Percentiles rank a stretch among this genome's conserved stretches.
These are phyloP conservation scores for Penicillium griseofulvum DNA, from an alignment of 2,329 filamentous ascomycete genomes.

Conservation along the genomic window DNA sequence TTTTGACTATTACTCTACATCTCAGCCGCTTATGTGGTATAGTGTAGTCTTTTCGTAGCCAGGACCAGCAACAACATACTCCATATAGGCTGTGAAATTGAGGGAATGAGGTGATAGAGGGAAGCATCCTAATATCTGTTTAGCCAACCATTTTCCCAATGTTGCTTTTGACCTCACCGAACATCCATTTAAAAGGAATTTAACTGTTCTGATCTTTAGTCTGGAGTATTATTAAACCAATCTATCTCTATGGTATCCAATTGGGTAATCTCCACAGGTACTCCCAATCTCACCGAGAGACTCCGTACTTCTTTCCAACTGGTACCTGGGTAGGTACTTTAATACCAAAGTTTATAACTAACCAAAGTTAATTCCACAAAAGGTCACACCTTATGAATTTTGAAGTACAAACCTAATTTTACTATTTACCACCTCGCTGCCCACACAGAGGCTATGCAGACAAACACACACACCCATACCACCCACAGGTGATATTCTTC, in stretches of 20 bases:
- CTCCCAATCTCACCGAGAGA: not conserved
- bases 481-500: not conserved
- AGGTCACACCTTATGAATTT: too few relatives aligned
- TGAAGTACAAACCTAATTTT: not conserved
- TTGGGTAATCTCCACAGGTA: not conserved
- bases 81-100: not conserved
- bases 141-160: too few relatives aligned
- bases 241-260: not conserved
- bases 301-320: not conserved
- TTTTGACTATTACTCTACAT: not conserved
- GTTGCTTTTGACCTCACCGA: not conserved
- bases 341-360: not conserved
- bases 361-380: too few relatives aligned
- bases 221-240: not conserved
- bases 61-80: too few relatives aligned
- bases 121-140: too few relatives aligned
- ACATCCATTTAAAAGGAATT: not conserved
- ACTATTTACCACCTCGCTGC: not conserved
- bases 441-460: not conserved
- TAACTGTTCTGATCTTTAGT: not conserved
- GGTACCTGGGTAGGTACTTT: not conserved
- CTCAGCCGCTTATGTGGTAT: too few relatives aligned
- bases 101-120: not conserved
- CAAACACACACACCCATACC: not conserved
- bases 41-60: too few relatives aligned